phyloP scores from a whole-genome alignment of 2,329 filamentous ascomycete species.

The Penicillium sp. region DNA sequence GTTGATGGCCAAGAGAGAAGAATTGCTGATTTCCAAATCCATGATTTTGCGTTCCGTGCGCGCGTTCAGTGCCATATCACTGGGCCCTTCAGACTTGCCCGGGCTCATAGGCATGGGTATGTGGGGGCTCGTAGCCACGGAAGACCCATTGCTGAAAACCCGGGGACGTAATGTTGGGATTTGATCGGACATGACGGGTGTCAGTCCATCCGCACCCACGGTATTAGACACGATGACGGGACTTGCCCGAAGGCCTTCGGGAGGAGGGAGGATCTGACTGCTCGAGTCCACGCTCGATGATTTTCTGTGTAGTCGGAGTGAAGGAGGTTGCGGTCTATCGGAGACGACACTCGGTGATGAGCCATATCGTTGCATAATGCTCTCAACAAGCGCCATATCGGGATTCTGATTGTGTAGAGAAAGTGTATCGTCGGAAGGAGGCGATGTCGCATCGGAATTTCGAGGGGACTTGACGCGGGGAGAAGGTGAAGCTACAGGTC shows the following conservation, averaged over 20 bases:
- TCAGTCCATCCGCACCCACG: conserved; percentile 21
- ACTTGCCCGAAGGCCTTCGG: conserved; percentile 33
- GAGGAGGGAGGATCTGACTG: conserved; percentile 16
- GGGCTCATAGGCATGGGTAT: conserved; percentile 57
- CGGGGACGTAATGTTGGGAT: conserved; percentile 33
- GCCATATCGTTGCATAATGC: conserved; percentile 21
- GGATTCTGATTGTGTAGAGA: conserved; percentile 22
- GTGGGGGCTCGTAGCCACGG: conserved; percentile 42
- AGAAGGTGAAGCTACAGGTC: conserved; percentile 28
- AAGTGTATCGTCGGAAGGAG: conserved; percentile 27
- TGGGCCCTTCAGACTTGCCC: conserved; percentile 45
- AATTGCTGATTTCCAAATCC: conserved; percentile 95
- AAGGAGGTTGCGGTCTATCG: conserved; percentile 17
- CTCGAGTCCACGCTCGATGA: conserved; percentile 39
- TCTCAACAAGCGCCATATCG: conserved; percentile 27
- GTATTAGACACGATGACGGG: conserved; percentile 33
- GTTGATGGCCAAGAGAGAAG: conserved; percentile 92
- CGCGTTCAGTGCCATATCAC: conserved; percentile 81
- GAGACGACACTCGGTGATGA: conserved; percentile 25
- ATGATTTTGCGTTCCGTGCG: conserved; percentile 91
- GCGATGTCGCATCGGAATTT: conserved; percentile 28
- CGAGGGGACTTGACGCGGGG: conserved; percentile 36
- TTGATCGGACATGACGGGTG: conserved; percentile 29
- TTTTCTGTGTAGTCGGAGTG: conserved; percentile 32
- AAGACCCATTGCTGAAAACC: conserved; percentile 38